Percentiles rank a stretch among this genome's conserved stretches.
phyloP scores from a whole-genome alignment of 2,329 filamentous ascomycete species.

The Pleurostoma richardsiae region DNA sequence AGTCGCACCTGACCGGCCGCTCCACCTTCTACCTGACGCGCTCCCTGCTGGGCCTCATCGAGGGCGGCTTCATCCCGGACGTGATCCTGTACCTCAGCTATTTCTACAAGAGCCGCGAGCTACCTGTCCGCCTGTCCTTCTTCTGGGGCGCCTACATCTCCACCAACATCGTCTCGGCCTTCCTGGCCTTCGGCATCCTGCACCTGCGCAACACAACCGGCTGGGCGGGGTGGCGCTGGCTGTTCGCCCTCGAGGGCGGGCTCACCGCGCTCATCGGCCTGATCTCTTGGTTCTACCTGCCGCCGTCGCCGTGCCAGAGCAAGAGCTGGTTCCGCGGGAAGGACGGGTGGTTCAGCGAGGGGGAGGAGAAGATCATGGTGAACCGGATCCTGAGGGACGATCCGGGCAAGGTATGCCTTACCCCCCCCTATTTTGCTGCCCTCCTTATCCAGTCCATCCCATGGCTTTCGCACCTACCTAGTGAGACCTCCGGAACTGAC shows the following conservation, averaged over 20 bases:
- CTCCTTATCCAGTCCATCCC: too few relatives aligned
- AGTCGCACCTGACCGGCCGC: slow-evolving; percentile 36
- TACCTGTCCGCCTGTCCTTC: slow-evolving; percentile 58
- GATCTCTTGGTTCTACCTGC: slow-evolving; percentile 42
- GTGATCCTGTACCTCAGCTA: slow-evolving; percentile 61
- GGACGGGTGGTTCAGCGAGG: slow-evolving; percentile 52
- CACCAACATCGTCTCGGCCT: slow-evolving; percentile 43
- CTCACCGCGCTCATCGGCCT: slow-evolving; percentile 21
- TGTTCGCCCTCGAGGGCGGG: slow-evolving; percentile 11
- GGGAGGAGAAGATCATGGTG: slow-evolving; percentile 58
- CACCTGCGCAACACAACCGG: slow-evolving; percentile 42
- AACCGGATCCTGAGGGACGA: slow-evolving; percentile 41
- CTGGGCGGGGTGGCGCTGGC: slow-evolving; percentile 40
- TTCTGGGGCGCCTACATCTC: slow-evolving; percentile 60
- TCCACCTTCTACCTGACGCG: slow-evolving; percentile 33
- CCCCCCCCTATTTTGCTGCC: too few relatives aligned
- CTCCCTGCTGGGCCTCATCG: slow-evolving; percentile 34
- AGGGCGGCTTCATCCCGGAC: slow-evolving; percentile 35
- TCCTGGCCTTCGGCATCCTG: slow-evolving; percentile 49
- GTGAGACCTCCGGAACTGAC: background rate
- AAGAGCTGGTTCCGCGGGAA: slow-evolving; percentile 49
- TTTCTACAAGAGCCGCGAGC: slow-evolving; percentile 63
- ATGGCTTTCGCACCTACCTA: background rate
- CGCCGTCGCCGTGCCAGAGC: slow-evolving; percentile 54
- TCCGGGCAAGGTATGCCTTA: slow-evolving; percentile 7